Evolutionary conservation across 176 grass and related monocot species (phyloP), one percentile per base, ranked within the genome.

Genomic region (Oryza australiensis): DNA sequence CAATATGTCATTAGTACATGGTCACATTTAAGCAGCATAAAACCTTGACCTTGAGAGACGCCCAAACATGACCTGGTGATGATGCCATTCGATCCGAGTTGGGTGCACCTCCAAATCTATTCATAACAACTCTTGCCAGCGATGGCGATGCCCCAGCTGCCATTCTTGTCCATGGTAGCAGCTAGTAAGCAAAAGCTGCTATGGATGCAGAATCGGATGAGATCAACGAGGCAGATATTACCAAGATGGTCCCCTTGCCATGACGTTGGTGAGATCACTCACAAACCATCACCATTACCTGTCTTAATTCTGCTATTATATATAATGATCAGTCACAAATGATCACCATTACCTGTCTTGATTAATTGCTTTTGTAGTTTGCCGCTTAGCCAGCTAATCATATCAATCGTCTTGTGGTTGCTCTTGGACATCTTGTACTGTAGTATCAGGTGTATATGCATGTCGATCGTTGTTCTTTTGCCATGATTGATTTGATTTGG

Each of bases 91-190:
- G 28, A 23, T 20, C 35, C 11, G 28, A 33, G 48, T 30, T 3
- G 7, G 1, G 10, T 24, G 1, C 20, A 22, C 23, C 24, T 12
- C 13, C 14, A 64, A 77, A 37, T 37, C 34, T 64, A 24, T 77
- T 42, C 34, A 11, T 28, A 64, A 20, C 74, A 41, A 18, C 33
- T 77, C n/a, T 18, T 18, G 74, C 57, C 35, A 20, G 40, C 62
- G 62, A 79, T 49, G 62, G 26, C 6, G 76, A 79, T 27, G 76
- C 41, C 63, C 28, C 63, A 79, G 62, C 76, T 79, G 42, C 76
- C 27, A 4, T n/a, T 66, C 76, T 33, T 23, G 76, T 67, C 76
- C 40, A 49, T 28, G 41, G n/a, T 32, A 38, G 74, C 72, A 74
- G 28, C 27, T 32, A 14, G 12, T 14, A n/a, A 59, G 53, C 9